Percentiles rank a stretch among this genome's conserved stretches.
Conservation (phyloP, 768 basidiomycete species). For the Leccinum subgranulosum region DNA sequence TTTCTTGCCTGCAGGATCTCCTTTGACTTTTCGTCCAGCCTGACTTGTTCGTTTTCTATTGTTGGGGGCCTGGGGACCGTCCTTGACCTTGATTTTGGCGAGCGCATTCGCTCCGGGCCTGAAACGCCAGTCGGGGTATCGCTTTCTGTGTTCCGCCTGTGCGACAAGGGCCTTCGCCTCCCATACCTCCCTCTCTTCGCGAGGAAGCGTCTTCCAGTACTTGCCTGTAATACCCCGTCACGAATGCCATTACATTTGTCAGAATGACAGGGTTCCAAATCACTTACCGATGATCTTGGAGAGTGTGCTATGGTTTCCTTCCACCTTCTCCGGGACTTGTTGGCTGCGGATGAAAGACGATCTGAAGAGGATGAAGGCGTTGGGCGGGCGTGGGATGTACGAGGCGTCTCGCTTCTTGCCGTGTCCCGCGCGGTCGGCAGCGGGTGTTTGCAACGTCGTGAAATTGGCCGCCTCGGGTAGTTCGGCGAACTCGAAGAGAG, state of each 20-base stretch:
- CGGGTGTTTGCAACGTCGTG: slow-evolving; percentile 21
- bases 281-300: slow-evolving; percentile 74
- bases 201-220: slow-evolving; percentile 70
- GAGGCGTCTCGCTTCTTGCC: slow-evolving; percentile 65
- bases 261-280: neutral
- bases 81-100: slow-evolving; percentile 37
- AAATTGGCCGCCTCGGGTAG: slow-evolving; percentile 15
- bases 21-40: slow-evolving; percentile 25
- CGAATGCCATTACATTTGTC: neutral
- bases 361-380: slow-evolving; percentile 84
- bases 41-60: slow-evolving; percentile 31
- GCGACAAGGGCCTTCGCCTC: slow-evolving; percentile 71
- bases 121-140: slow-evolving; percentile 83
- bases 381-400: slow-evolving; percentile 80
- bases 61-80: slow-evolving; percentile 34
- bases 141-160: slow-evolving; percentile 66
- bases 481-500: slow-evolving; percentile 19
- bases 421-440: slow-evolving; percentile 42
- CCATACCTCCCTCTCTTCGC: slow-evolving; percentile 68
- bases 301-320: slow-evolving; percentile 75
- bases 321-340: slow-evolving; percentile 71
- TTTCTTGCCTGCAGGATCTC: slow-evolving; percentile 30
- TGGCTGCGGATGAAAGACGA: slow-evolving; percentile 74
- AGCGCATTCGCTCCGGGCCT: slow-evolving; percentile 56
- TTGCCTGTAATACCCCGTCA: slow-evolving; percentile 43